Conservation (phyloP, 345 rosid species). For the Sisymbrium altissimum region DNA sequence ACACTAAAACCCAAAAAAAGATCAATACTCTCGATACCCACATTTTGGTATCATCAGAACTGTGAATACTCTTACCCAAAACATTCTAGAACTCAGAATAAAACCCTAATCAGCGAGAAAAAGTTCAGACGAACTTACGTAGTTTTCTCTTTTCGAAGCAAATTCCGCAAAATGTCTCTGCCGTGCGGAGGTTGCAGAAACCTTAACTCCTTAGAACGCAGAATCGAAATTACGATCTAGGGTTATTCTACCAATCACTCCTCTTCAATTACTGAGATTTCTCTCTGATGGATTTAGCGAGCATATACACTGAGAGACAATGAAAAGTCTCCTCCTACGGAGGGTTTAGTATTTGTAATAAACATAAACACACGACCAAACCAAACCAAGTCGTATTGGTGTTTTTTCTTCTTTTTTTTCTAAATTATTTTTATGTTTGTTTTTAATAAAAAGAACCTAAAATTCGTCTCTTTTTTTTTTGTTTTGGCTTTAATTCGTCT, state of each 20-base stretch:
- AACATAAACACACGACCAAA: not conserved
- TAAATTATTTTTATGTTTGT: too few species aligned
- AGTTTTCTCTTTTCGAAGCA: not conserved
- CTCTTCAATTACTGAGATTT: conserved; percentile 8
- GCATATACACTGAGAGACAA: not conserved
- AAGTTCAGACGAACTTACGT: not conserved
- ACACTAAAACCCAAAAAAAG: conserved; percentile 13
- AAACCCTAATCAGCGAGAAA: not conserved
- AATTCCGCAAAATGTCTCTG: not conserved
- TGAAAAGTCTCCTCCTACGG: conserved; percentile 1
- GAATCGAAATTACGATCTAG: conserved; percentile 19
- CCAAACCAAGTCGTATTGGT: not conserved
- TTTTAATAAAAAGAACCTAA: too few species aligned
- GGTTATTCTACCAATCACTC: not conserved
- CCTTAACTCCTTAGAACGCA: not conserved
- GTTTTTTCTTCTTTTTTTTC: not conserved
- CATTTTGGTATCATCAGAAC: not conserved
- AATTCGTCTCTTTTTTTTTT: too few species aligned
- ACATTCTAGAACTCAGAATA: not conserved
- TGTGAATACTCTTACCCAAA: not conserved
- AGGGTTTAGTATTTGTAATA: not conserved
- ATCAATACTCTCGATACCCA: not conserved
- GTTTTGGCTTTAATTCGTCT: too few species aligned
- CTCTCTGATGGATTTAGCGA: not conserved
- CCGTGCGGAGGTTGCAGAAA: not conserved